These are phyloP conservation scores for Ambrosiella cleistominuta DNA, from an alignment of 2,329 filamentous ascomycete genomes.

Conservation along the genomic window DNA sequence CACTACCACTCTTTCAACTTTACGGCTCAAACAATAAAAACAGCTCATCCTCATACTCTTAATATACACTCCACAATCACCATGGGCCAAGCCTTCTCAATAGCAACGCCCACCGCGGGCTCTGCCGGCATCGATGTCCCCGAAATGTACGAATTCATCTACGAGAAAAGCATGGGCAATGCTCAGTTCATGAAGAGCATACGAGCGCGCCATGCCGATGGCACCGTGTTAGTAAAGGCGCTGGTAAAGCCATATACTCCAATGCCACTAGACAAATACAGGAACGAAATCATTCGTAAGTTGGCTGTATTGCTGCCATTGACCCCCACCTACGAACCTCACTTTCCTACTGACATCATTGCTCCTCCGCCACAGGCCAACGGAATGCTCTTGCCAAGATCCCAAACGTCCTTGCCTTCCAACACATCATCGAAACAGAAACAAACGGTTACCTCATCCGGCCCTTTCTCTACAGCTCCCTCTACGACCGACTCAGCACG, in stretches of 20 bases:
- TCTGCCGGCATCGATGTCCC: slow-evolving; percentile 86
- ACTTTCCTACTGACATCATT: no score
- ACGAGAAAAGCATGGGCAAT: slow-evolving; percentile 81
- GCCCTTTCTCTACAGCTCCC: slow-evolving; percentile 87
- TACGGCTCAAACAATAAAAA: neutral
- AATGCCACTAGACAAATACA: slow-evolving; percentile 65
- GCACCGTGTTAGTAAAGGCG: slow-evolving; percentile 83
- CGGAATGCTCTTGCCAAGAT: slow-evolving; percentile 62
- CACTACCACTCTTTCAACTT: neutral
- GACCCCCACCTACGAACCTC: no score
- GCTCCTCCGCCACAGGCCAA: slow-evolving; percentile 40
- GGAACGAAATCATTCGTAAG: slow-evolving; percentile 54
- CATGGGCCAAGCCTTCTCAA: slow-evolving; percentile 96
- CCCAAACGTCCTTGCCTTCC: slow-evolving; percentile 79
- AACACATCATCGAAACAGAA: slow-evolving; percentile 78
- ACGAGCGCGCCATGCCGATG: slow-evolving; percentile 74
- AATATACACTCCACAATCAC: slow-evolving; percentile 8
- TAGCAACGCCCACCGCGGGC: slow-evolving; percentile 78
- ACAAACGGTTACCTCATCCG: slow-evolving; percentile 84
- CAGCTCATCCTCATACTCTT: slow-evolving; percentile 11
- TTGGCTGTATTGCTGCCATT: slow-evolving; percentile 16
- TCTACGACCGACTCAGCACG: slow-evolving; percentile 94
- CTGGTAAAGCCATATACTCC: slow-evolving; percentile 80
- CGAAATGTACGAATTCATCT: slow-evolving; percentile 75
- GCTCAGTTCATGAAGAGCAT: slow-evolving; percentile 96